Conservation (phyloP, 176 grass and related monocot genomes). For the Paspalum notatum region DNA sequence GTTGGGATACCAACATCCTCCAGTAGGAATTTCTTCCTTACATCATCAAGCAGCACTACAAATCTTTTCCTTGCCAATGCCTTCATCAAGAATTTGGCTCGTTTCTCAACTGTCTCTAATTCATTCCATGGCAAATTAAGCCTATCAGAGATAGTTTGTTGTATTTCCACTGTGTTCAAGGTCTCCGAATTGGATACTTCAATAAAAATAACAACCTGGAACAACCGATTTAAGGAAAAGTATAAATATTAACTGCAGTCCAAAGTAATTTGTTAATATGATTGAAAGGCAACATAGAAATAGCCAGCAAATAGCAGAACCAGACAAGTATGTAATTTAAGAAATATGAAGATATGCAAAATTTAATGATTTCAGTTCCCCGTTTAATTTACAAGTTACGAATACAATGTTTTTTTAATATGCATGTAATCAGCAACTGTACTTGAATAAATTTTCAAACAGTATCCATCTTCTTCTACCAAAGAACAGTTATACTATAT, state of each 20-base stretch:
- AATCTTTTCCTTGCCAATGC: conserved; percentile 64
- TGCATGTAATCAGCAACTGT: neutral
- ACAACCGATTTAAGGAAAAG: conserved; percentile 14
- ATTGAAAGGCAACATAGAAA: neutral
- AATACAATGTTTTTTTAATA: neutral
- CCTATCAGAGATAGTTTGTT: conserved; percentile 60
- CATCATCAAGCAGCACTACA: conserved; percentile 69
- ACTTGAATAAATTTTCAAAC: neutral
- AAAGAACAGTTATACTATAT: neutral
- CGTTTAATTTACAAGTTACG: too few species aligned
- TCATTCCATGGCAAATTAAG: conserved; percentile 71
- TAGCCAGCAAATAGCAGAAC: neutral
- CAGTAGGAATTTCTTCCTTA: conserved; percentile 50
- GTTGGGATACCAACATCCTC: conserved; percentile 68
- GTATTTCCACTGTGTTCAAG: conserved; percentile 54
- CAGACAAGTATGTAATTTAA: neutral
- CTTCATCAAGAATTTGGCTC: conserved; percentile 48
- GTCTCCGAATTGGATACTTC: conserved; percentile 67
- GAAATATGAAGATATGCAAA: neutral
- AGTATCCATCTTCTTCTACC: neutral
- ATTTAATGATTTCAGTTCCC: neutral
- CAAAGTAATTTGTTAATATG: conserved; percentile 1
- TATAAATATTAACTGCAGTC: neutral
- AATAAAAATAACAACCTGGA: conserved; percentile 68
- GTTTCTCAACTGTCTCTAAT: conserved; percentile 30